Conservation (phyloP, 164 flowering plant species). For the Tetrastigma voinierianum region DNA sequence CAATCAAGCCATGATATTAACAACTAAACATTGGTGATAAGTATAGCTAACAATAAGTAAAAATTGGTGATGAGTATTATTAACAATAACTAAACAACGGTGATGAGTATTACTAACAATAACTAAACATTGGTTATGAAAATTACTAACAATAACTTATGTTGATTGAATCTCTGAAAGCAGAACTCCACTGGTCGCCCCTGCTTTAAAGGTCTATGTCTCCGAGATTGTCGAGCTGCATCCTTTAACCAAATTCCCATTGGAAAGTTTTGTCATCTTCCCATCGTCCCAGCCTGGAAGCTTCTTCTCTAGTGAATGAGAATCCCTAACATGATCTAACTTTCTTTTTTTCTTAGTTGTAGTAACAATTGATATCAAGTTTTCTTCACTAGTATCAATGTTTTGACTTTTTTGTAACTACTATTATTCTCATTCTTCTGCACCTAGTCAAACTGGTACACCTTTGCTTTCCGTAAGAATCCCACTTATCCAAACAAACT, state of each 20-base stretch:
- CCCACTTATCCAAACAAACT: constrained; percentile 26
- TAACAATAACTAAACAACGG: too few species aligned
- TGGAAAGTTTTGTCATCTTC: constrained; percentile 17
- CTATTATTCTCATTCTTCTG: constrained; percentile 19
- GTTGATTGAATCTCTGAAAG: constrained; percentile 44
- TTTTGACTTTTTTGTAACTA: constrained; percentile 12
- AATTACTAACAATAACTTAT: constrained; percentile 49
- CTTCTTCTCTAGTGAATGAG: constrained; percentile 14
- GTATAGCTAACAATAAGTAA: too few species aligned
- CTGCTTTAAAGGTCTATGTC: constrained; percentile 15
- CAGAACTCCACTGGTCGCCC: constrained; percentile 35
- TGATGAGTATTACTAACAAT: too few species aligned
- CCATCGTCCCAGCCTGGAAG: constrained; percentile 24
- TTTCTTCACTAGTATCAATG: constrained; percentile 14
- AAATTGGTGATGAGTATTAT: too few species aligned
- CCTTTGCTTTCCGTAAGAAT: constrained; percentile 42
- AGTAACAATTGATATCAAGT: background rate
- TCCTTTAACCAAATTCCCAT: constrained; percentile 26
- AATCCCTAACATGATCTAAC: constrained; percentile 18
- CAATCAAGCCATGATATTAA: too few species aligned
- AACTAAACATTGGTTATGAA: too few species aligned
- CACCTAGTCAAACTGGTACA: constrained; percentile 27
- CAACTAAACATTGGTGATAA: too few species aligned
- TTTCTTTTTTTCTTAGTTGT: constrained; percentile 20
- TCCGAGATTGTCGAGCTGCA: constrained; percentile 9